phyloP scores from a whole-genome alignment of 257 asterid genomes.

The Petunia axillaris region DNA sequence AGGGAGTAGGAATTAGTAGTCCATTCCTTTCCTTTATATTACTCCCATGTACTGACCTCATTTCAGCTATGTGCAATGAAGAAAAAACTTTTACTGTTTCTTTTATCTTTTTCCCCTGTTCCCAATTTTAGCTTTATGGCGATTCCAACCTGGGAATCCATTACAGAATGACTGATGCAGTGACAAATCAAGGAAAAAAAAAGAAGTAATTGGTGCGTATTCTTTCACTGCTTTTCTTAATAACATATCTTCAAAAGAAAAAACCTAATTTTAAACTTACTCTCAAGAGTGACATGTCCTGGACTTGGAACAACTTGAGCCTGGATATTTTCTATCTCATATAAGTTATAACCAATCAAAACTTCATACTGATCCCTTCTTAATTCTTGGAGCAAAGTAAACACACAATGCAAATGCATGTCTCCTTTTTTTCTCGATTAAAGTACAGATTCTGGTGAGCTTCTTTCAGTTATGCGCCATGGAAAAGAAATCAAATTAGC shows the following conservation, averaged over 20 bases:
- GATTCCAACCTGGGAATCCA: no score
- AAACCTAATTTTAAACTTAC: neutral
- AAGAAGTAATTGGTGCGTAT: constrained; percentile 4
- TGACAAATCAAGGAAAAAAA: neutral
- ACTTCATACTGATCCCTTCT: neutral
- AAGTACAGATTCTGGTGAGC: neutral
- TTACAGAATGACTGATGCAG: no score
- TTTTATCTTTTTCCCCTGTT: no score
- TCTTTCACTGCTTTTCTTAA: neutral
- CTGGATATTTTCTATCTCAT: neutral
- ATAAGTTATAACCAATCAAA: neutral
- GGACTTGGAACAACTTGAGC: neutral
- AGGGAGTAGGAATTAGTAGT: no score
- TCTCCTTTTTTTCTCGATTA: neutral
- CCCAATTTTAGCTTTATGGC: no score
- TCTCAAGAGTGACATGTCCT: neutral
- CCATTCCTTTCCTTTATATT: no score
- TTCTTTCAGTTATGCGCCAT: neutral
- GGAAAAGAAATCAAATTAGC: constrained; percentile 1
- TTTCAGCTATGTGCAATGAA: no score
- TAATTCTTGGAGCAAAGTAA: neutral
- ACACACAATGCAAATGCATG: neutral
- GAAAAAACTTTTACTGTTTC: no score
- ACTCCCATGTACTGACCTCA: no score
- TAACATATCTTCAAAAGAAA: neutral